Evolutionary conservation across 306 rosid species (phyloP).

Genomic region (Heteromeles arbutifolia): DNA sequence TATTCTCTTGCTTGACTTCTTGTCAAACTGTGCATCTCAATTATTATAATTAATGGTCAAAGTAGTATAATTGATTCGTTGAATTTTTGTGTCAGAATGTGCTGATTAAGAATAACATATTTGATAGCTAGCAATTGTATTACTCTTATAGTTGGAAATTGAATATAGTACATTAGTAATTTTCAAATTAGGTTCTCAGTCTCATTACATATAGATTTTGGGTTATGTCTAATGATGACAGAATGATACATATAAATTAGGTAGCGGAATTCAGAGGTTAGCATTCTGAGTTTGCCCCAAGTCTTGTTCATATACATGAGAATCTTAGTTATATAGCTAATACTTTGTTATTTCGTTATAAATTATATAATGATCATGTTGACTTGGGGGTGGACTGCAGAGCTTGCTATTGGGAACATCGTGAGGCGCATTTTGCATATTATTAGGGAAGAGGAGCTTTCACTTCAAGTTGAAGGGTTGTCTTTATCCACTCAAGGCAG

Average conservation of each 20-base stretch:
- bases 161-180: not conserved
- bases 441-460: slow-evolving; percentile 2
- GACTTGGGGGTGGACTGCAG: not conserved
- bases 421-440: not conserved
- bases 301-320: not conserved
- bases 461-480: slow-evolving; percentile 3
- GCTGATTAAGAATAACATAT: not conserved
- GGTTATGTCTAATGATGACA: too few species aligned
- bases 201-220: too few species aligned
- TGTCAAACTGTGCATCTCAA: too few species aligned
- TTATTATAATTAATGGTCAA: too few species aligned
- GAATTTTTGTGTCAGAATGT: not conserved
- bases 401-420: slow-evolving; percentile 14
- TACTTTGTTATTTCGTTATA: not conserved
- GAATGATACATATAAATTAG: too few species aligned
- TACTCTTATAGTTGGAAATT: not conserved
- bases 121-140: not conserved
- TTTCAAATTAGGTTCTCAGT: not conserved
- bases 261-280: not conserved
- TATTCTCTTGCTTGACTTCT: too few species aligned
- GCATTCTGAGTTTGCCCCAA: not conserved
- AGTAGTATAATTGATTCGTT: not conserved
- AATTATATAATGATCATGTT: not conserved
- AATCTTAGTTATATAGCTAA: not conserved
- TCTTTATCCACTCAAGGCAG: not conserved